Percentiles rank a stretch among this genome's conserved stretches.
Evolutionary conservation across 176 grass and related monocot species (phyloP).

Genomic region (Rhynchospora tenuis): DNA sequence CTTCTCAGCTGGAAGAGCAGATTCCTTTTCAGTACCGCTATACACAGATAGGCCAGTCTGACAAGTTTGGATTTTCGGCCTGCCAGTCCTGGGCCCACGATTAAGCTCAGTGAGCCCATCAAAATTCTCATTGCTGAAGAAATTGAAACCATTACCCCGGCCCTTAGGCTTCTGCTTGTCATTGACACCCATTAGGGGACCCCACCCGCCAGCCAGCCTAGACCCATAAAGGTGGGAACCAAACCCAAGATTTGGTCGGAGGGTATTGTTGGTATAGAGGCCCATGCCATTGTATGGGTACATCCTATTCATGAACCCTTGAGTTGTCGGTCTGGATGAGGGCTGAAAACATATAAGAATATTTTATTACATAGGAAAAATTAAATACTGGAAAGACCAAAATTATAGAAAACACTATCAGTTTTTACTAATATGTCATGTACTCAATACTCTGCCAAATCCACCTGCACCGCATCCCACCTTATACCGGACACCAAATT

Average conservation of each 20-base stretch:
- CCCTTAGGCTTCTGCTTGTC: constrained; percentile 48
- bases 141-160: constrained; percentile 48
- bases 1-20: constrained; percentile 25
- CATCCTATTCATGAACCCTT: constrained; percentile 43
- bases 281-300: constrained; percentile 47
- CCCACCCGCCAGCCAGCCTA: constrained; percentile 53
- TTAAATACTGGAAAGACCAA: background rate
- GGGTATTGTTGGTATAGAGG: constrained; percentile 46
- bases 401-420: background rate
- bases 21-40: constrained; percentile 23
- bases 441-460: background rate
- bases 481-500: background rate
- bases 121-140: constrained; percentile 47
- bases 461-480: background rate
- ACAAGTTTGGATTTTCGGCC: constrained; percentile 44
- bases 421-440: background rate
- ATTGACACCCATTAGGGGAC: constrained; percentile 43
- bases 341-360: constrained; percentile 13
- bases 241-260: constrained; percentile 46
- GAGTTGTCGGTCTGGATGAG: constrained; percentile 8
- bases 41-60: constrained; percentile 35
- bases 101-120: constrained; percentile 82
- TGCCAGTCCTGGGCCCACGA: constrained; percentile 62
- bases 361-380: background rate
- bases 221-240: constrained; percentile 53